Conservation (phyloP, 306 rosid species). For the Acacia melanoxylon region DNA sequence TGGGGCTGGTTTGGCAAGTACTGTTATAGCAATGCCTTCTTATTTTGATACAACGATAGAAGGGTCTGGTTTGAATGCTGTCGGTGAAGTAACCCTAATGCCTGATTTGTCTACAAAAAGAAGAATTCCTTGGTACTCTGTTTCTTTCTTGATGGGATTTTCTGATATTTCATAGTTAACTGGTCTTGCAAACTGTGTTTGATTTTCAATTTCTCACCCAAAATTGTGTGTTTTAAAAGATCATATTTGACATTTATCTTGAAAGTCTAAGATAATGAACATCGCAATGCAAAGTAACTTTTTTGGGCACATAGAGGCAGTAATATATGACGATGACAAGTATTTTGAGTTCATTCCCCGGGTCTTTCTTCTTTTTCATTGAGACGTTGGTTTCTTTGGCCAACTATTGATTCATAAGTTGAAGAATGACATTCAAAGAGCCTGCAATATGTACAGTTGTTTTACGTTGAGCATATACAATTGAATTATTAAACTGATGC, state of each 20-base stretch:
- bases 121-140: conserved; percentile 77
- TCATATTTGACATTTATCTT: background rate
- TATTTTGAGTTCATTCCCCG: background rate
- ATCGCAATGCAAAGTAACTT: background rate
- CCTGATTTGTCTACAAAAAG: conserved; percentile 84
- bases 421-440: background rate
- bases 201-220: conserved; percentile 9
- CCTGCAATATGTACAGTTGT: background rate
- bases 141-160: conserved; percentile 16
- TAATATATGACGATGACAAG: background rate
- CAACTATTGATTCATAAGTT: background rate
- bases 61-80: conserved; percentile 67
- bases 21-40: conserved; percentile 72
- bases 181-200: background rate
- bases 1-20: conserved; percentile 76
- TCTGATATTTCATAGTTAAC: background rate
- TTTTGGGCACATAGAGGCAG: background rate
- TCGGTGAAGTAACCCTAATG: conserved; percentile 78
- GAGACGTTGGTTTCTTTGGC: background rate
- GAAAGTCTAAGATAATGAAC: background rate
- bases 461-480: background rate
- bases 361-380: background rate
- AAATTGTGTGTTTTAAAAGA: background rate
- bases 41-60: conserved; percentile 62
- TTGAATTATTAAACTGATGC: conserved; percentile 19